Evolutionary conservation across 2,329 filamentous ascomycete species (phyloP).

Genomic region (Cordyceps tenuipes): DNA sequence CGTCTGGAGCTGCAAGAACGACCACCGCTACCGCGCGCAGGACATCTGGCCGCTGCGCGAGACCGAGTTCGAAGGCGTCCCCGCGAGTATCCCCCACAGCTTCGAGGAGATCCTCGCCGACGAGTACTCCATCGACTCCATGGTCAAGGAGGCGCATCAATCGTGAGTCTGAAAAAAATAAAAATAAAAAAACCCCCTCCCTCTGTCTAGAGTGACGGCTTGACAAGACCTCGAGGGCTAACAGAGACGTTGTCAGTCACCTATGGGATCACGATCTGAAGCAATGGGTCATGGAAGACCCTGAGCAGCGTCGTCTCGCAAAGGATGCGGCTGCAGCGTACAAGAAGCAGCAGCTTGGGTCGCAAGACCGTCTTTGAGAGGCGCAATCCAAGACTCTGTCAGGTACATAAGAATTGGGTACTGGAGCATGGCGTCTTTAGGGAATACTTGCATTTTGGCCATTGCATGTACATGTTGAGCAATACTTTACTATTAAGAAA

Average conservation of each 20-base stretch:
- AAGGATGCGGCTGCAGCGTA: conserved; percentile 10
- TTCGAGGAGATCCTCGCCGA: conserved; percentile 57
- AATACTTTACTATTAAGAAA: too few relatives aligned
- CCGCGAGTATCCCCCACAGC: conserved; percentile 59
- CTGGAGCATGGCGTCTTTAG: too few relatives aligned
- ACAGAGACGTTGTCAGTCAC: conserved; percentile 37
- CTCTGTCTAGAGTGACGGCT: too few relatives aligned
- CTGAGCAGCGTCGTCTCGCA: conserved; percentile 20
- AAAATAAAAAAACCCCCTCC: too few relatives aligned
- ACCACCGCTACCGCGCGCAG: conserved; percentile 59
- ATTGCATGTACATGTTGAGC: too few relatives aligned
- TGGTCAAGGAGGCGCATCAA: conserved; percentile 52
- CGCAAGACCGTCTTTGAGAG: neutral
- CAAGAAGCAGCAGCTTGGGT: conserved; percentile 10
- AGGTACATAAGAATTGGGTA: neutral
- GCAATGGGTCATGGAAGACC: conserved; percentile 46
- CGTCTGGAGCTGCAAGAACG: conserved; percentile 72
- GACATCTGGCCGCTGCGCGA: conserved; percentile 71
- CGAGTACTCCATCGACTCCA: conserved; percentile 56
- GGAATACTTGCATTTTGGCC: too few relatives aligned
- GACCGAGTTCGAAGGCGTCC: conserved; percentile 66
- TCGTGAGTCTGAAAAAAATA: conserved; percentile 41
- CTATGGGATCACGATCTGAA: conserved; percentile 49
- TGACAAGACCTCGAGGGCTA: neutral
- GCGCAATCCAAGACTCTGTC: neutral